phyloP scores from a whole-genome alignment of 371 early-diverging fungal species.

The Batrachochytrium dendrobatidis region DNA sequence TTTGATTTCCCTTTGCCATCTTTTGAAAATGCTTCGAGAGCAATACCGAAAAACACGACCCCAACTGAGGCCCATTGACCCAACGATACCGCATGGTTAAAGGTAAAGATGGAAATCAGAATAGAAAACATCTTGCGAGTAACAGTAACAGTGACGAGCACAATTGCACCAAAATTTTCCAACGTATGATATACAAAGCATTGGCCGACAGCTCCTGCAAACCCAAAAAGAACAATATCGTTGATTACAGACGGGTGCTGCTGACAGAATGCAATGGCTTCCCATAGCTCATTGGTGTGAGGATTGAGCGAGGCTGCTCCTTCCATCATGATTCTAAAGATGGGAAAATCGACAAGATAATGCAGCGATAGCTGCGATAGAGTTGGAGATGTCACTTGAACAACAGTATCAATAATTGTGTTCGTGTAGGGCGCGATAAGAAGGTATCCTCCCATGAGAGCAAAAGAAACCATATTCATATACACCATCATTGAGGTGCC shows the following conservation, averaged over 20 bases:
- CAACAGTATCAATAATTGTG: conserved; percentile 65
- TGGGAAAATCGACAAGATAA: too few relatives aligned
- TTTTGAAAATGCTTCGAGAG: conserved; percentile 34
- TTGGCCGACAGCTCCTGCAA: conserved; percentile 95
- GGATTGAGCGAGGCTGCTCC: conserved; percentile 41
- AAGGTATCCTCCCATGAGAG: conserved; percentile 65
- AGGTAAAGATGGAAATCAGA: conserved; percentile 83
- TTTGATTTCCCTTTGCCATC: conserved; percentile 42
- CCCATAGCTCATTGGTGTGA: conserved; percentile 52
- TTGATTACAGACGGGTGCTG: conserved; percentile 67
- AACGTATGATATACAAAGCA: conserved; percentile 95
- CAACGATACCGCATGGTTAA: conserved; percentile 62
- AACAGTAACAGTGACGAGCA: conserved; percentile 88
- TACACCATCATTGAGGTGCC: conserved; percentile 97
- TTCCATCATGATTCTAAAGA: neutral
- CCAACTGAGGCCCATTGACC: conserved; percentile 86
- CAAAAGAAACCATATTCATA: conserved; percentile 81
- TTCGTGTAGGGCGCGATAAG: conserved; percentile 47
- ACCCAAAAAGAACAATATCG: conserved; percentile 80
- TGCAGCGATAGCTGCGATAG: neutral
- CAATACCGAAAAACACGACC: conserved; percentile 73
- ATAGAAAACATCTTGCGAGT: conserved; percentile 96
- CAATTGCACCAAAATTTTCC: conserved; percentile 83
- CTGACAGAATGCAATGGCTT: conserved; percentile 68
- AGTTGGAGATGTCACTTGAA: neutral